Evolutionary conservation across 2,329 filamentous ascomycete genomes (phyloP), one percentile per base, ranked within the genome.

Genomic region (Penicillium paneum): DNA sequence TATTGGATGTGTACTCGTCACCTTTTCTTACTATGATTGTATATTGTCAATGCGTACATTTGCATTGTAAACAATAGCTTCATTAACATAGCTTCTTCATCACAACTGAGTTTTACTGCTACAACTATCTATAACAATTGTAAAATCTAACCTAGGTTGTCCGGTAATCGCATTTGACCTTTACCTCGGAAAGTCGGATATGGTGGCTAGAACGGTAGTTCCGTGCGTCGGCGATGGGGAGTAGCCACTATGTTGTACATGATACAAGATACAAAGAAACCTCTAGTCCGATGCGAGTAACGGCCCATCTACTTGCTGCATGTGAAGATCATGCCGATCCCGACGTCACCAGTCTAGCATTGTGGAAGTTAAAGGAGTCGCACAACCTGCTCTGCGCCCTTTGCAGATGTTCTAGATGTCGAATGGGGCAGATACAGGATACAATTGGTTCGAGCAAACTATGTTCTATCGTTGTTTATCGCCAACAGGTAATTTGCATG

Each of bases 291-390:
- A 49, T 17, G 10, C 5, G 13, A 40, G 12, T 2, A n/a, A 26
- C 19, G 28, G 41, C 29, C 26, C 15, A 24, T 48, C 3, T 6
- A 1, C 19, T 36, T 15, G 11, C 17, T 42, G 34, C 24, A 40
- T 56, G 36, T 21, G 40, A 49, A 28, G 40, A 31, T n/a, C 19
- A 24, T 26, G 55, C 21, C 57, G 57, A 60, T 60, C 59, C 49
- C 52, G 41, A 60, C 55, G 55, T 61, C 57, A 60, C 49, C 19
- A 5, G 13, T 49, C 11, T 38, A 26, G 12, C 34, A 28, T 38
- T 11, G 7, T 17, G 35, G 15, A 32, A 15, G 15, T 3, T 31
- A 19, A 21, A 10, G 24, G 11, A 34, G 24, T 55, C 10, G 10
- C 34, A 46, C 28, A 41, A 21, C 35, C 40, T 40, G 49, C 24